Percentiles rank a stretch among this genome's conserved stretches.
phyloP scores from a whole-genome alignment of 2,329 filamentous ascomycete genomes.

The Bisporella sp. region DNA sequence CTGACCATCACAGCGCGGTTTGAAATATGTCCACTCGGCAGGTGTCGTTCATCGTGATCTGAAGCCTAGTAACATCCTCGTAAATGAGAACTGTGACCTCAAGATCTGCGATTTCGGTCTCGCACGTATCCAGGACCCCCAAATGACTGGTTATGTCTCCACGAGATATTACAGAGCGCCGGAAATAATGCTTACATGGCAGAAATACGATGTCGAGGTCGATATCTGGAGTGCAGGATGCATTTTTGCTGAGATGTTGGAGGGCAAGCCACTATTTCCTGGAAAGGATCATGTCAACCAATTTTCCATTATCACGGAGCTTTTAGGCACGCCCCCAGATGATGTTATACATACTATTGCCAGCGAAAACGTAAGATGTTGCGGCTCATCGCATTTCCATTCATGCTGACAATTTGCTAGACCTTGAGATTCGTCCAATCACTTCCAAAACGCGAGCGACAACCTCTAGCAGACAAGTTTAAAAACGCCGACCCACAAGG shows the following conservation, averaged over 20 bases:
- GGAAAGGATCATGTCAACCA: constrained; percentile 99
- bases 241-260: constrained; percentile 98
- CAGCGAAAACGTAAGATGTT: constrained; percentile 76
- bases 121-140: constrained; percentile 94
- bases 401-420: constrained; percentile 38
- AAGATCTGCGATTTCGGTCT: constrained; percentile 99
- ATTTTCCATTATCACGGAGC: constrained; percentile 98
- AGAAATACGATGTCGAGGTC: constrained; percentile 98
- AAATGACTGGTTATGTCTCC: constrained; percentile 99
- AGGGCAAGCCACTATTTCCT: constrained; percentile 95
- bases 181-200: constrained; percentile 99
- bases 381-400: not conserved
- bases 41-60: constrained; percentile 96
- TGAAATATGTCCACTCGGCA: constrained; percentile 99
- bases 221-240: constrained; percentile 99
- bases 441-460: constrained; percentile 86
- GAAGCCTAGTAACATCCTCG: constrained; percentile 97
- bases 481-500: constrained; percentile 85
- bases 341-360: constrained; percentile 99
- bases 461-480: constrained; percentile 83
- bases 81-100: constrained; percentile 98
- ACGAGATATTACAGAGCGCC: constrained; percentile 98
- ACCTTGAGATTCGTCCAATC: constrained; percentile 97
- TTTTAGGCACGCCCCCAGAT: constrained; percentile 91
- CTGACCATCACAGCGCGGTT: constrained; percentile 59